Evolutionary conservation across 2,329 filamentous ascomycete genomes (phyloP), one percentile per base, ranked within the genome.

Genomic region (Sodiomyces alkalinus): DNA sequence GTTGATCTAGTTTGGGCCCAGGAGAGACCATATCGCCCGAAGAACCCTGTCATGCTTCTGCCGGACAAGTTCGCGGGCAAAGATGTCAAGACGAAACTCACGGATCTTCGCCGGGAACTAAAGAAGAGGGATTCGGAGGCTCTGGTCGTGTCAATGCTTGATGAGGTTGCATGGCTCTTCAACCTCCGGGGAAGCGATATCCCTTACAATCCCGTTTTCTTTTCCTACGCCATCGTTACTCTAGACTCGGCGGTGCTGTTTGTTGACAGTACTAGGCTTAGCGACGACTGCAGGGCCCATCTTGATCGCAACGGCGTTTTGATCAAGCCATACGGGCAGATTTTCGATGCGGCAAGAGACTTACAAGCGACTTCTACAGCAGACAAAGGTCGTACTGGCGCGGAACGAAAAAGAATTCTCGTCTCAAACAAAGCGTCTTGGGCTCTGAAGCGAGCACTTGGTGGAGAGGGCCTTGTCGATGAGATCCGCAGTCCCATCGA

Each of bases 151-250:
- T 94, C 86, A 5, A 86, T 92, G 75, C 70, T 98, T 23, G 90
- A 98, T 45, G 90, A 98, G 53, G 74, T 94, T 42, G 90, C 90
- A 8, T 98, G 90, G 90, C 65, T 98, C n/a, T 94, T 94, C 61
- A 98, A 98, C 54, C 59, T 98, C 27, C 75, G 90, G 41, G 90
- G 90, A 42, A 90, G 68, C 50, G 90, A 96, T 48, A 96, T 98
- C 39, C 82, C 85, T 0, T 98, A 90, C 59, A 98, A 98, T 48
- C 90, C 90, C 0, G 90, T 98, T 27, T 96, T 98, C 62, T 96
- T 96, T 56, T 90, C 87, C 11, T 98, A 96, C 45, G 87, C 87
- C 24, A 68, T 90, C 22, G 61, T 98, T 37, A 96, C 90, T 3
- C 72, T 75, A 2, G 74, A 64, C 8, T 62, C 71, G 2, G 81